Evolutionary conservation across 176 grass and related monocot species (phyloP).

Genomic region (Elymus sibiricus): DNA sequence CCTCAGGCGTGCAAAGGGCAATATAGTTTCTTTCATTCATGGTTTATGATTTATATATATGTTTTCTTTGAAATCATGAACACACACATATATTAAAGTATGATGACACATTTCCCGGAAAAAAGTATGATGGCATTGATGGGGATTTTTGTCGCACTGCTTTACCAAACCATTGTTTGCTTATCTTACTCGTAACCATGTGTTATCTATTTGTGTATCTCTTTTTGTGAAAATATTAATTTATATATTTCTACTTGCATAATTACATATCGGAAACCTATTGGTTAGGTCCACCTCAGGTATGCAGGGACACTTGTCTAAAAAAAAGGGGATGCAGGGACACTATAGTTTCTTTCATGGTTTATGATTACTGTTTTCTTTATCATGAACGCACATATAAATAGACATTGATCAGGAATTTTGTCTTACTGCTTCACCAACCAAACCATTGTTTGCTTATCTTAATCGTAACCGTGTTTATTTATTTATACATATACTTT

Average conservation of each 20-base stretch:
- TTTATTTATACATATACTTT: too few relatives aligned
- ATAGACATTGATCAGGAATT: background rate
- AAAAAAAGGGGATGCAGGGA: too few relatives aligned
- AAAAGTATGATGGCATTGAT: background rate
- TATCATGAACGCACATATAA: background rate
- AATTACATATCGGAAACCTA: background rate
- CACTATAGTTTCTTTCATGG: background rate
- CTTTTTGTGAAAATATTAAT: too few relatives aligned
- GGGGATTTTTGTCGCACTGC: background rate
- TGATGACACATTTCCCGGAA: too few relatives aligned
- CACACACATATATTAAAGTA: background rate
- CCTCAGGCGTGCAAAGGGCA: background rate
- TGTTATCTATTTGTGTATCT: background rate
- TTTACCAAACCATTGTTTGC: background rate
- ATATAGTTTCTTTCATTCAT: background rate
- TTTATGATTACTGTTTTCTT: background rate
- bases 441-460: background rate
- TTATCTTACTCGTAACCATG: background rate
- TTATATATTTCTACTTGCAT: background rate
- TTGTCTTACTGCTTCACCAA: background rate
- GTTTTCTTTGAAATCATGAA: background rate
- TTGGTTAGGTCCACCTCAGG: background rate
- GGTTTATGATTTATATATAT: background rate
- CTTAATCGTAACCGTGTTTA: background rate
- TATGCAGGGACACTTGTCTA: background rate